These are phyloP conservation scores for Lichtheimia hyalospora DNA, from an alignment of 371 early-diverging fungal genomes.

Conservation along the genomic window DNA sequence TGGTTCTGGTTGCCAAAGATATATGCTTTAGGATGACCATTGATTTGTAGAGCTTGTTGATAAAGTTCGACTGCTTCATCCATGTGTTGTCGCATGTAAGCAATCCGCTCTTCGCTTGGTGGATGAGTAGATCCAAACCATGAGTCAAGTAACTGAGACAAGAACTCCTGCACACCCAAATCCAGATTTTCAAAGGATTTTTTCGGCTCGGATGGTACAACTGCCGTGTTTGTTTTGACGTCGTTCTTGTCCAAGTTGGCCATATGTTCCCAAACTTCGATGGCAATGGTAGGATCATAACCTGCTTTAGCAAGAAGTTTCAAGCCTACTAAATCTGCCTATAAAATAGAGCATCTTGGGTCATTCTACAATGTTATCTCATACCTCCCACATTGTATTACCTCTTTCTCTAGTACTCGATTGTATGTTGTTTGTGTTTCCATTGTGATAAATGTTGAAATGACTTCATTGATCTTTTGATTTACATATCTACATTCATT, in stretches of 20 bases:
- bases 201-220: slow-evolving; percentile 9
- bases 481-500: slow-evolving; percentile 31
- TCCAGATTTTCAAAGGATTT: slow-evolving; percentile 17
- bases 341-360: not conserved
- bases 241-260: not conserved
- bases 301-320: slow-evolving; percentile 59
- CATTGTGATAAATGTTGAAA: slow-evolving; percentile 28
- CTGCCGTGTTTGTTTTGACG: slow-evolving; percentile 7
- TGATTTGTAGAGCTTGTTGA: slow-evolving; percentile 30
- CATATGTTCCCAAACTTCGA: slow-evolving; percentile 33
- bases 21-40: slow-evolving; percentile 26
- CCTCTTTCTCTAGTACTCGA: slow-evolving; percentile 42
- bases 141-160: slow-evolving; percentile 24
- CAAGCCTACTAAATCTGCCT: slow-evolving; percentile 59
- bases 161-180: slow-evolving; percentile 18
- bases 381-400: not conserved
- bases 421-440: slow-evolving; percentile 44
- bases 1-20: too few species aligned
- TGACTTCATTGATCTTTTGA: slow-evolving; percentile 45
- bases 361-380: not conserved
- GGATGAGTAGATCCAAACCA: slow-evolving; percentile 57
- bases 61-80: slow-evolving; percentile 38
- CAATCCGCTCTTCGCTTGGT: slow-evolving; percentile 41
- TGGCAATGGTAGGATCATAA: slow-evolving; percentile 51
- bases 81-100: slow-evolving; percentile 46